Conservation (phyloP, 768 basidiomycete genomes). For the Mycena capillaripes region DNA sequence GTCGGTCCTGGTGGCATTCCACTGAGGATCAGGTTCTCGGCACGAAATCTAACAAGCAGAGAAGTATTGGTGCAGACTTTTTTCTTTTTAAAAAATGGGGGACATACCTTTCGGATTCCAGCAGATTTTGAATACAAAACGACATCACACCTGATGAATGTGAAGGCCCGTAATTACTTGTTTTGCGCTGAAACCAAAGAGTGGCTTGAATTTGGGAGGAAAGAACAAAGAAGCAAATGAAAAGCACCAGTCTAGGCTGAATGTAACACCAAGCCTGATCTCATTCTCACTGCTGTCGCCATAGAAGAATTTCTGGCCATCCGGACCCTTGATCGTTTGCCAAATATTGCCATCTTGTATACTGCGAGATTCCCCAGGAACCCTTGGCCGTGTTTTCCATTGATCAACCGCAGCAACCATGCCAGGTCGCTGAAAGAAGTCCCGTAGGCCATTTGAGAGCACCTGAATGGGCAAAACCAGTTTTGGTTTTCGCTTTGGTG, state of each 20-base stretch:
- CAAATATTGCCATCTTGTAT: neutral
- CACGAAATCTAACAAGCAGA: neutral
- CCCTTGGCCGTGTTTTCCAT: neutral
- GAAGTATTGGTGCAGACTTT: neutral
- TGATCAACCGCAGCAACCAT: neutral
- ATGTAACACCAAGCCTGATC: constrained; percentile 1
- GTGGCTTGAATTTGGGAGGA: neutral
- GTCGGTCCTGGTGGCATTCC: neutral
- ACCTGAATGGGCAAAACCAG: neutral
- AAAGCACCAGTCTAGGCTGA: neutral
- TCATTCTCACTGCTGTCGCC: neutral
- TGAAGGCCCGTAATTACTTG: constrained; percentile 36
- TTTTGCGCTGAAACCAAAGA: constrained; percentile 30
- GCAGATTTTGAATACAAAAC: constrained; percentile 35
- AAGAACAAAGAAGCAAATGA: neutral
- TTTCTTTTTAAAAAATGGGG: neutral
- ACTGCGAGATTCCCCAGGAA: neutral
- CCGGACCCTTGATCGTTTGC: neutral
- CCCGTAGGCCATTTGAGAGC: neutral
- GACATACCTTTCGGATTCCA: constrained; percentile 22
- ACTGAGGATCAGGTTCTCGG: constrained; percentile 1
- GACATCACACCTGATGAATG: constrained; percentile 40
- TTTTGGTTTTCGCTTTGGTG: neutral
- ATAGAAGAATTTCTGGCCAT: neutral
- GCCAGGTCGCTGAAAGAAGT: neutral